Base-by-base conservation (phyloP, 2,329 filamentous ascomycete genomes). In the Monascus ruber region DNA sequence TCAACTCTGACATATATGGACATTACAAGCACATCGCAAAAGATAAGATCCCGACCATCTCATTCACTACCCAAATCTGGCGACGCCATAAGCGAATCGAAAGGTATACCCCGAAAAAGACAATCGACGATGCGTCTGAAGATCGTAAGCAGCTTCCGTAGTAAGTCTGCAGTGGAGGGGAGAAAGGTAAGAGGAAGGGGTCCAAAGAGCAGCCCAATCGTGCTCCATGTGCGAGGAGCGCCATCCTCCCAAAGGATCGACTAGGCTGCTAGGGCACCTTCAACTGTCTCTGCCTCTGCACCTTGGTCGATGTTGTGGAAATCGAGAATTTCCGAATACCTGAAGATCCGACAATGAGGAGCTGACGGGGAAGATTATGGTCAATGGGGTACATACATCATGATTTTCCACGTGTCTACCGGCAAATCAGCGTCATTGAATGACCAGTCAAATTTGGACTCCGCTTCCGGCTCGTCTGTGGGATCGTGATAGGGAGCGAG, bases 391-490 rank as follows among this genome's bases (percentile, higher is more conserved):
- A 63, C 83, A 59, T 73, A 94, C 91, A 98, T 98, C 91, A 96
- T 98, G 61, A 98, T 95, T 72, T 98, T 98, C 91, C 91, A 98
- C n/a, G 88, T 94, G 60, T 98, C 91, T 37, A 96, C 88, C 1
- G 91, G 89, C 41, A 98, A 71, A 59, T 98, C 91, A 35, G 89
- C 91, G 54, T 98, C 91, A 63, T 96, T 96, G 69, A 98, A 98
- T 39, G 88, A 95, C 91, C 91, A 98, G 62, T 98, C 91, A 55
- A 98, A 98, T 69, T 94, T 95, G 71, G 95, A 88, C 45, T 94
- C 85, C 24, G 91, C 85, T 10, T 87, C 81, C 1, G 91, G 91
- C 71, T 98, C 91, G 57, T 98, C 91, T 34, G 85, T 91, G 6
- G 91, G 88, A 60, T 98, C 91, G 66, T 98, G 91, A 70, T 98